Conservation (phyloP, 352 stramenopile genomes). For the Thalassiosira livingstoniorum region DNA sequence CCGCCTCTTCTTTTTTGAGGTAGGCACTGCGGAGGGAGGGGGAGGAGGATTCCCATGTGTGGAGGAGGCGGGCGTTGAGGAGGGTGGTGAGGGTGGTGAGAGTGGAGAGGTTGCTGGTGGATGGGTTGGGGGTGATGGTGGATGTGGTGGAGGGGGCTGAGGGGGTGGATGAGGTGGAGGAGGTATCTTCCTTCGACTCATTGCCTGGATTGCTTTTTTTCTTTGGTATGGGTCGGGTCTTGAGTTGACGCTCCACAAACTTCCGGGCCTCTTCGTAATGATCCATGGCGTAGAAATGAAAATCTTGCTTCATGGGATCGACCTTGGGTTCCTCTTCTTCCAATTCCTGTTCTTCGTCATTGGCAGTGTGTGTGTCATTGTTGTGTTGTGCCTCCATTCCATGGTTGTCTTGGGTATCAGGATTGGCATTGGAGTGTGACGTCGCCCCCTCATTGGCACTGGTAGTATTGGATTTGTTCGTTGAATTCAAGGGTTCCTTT, state of each 20-base stretch:
- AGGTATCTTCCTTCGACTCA: background rate
- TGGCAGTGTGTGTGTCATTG: background rate
- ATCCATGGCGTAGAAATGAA: conserved; percentile 81
- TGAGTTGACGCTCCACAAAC: conserved; percentile 12
- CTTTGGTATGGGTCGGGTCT: too few relatives aligned
- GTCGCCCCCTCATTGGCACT: background rate
- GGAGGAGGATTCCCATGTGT: conserved; percentile 69
- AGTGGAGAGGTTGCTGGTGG: conserved; percentile 64
- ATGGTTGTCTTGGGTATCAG: background rate
- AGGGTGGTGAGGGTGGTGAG: conserved; percentile 71
- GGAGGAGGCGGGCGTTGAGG: conserved; percentile 76
- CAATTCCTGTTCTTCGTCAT: conserved; percentile 25
- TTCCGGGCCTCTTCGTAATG: conserved; percentile 60
- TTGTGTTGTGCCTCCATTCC: background rate
- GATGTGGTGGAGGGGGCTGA: background rate
- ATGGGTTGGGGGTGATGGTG: conserved; percentile 1
- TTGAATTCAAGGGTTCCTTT: too few relatives aligned
- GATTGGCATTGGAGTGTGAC: background rate
- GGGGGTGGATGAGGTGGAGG: too few relatives aligned
- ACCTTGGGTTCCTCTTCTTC: conserved; percentile 57
- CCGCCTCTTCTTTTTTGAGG: conserved; percentile 76
- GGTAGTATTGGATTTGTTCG: background rate
- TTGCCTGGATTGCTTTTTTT: too few relatives aligned
- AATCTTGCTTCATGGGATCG: conserved; percentile 82
- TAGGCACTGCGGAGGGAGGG: conserved; percentile 60